A percentile compares a stretch with the other conserved stretches of the same genome.
Conservation (phyloP, 1,139 yeast genomes). For the Debaryomycetaceae sp. region DNA sequence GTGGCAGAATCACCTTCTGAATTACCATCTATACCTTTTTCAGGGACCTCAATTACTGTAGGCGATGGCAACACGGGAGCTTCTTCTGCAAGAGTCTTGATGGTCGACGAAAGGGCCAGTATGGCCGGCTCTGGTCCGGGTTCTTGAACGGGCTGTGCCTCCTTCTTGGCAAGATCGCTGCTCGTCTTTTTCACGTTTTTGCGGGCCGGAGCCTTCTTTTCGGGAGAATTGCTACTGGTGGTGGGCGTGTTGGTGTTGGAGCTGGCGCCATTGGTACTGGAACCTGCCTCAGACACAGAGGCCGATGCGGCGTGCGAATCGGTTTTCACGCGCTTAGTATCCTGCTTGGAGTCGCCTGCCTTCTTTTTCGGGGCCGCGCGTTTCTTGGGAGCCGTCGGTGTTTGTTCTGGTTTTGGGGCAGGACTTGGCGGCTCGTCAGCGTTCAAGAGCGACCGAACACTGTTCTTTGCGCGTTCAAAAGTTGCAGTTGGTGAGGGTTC, state of each 20-base stretch:
- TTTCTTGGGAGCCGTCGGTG: slow-evolving; percentile 1
- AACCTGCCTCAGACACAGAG: neutral
- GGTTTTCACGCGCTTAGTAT: neutral
- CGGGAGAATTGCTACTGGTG: neutral
- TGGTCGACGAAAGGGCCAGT: neutral
- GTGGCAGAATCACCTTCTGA: too few relatives aligned
- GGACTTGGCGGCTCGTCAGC: neutral
- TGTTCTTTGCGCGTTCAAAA: neutral
- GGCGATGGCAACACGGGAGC: neutral
- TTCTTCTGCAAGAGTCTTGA: too few relatives aligned
- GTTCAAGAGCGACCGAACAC: neutral
- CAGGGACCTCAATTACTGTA: neutral
- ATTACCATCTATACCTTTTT: too few relatives aligned
- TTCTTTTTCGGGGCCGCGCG: neutral
- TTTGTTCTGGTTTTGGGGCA: slow-evolving; percentile 1
- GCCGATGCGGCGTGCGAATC: neutral
- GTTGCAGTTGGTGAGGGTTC: too few relatives aligned
- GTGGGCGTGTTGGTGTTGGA: neutral
- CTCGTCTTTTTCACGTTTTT: neutral
- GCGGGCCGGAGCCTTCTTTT: neutral
- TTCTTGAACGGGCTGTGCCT: neutral
- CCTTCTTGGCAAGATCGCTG: too few relatives aligned
- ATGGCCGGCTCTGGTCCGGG: neutral
- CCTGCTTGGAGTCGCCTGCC: neutral
- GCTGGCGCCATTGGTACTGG: neutral